Conservation (phyloP, 2,329 filamentous ascomycete species). For the Sporothrix brunneoviolacea region DNA sequence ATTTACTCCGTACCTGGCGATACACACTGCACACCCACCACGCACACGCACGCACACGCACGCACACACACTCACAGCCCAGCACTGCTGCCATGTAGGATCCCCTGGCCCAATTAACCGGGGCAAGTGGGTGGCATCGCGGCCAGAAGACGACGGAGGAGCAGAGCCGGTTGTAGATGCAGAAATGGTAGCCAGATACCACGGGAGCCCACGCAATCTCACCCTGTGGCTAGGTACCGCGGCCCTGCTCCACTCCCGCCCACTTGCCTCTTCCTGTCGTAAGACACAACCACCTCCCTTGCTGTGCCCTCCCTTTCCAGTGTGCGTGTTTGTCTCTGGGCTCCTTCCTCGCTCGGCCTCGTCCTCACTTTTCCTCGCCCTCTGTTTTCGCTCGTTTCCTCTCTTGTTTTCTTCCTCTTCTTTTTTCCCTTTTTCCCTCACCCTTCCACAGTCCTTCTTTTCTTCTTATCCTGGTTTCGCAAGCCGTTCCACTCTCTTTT, state of each 20-base stretch:
- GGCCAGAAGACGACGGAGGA: neutral
- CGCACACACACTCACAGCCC: too few species aligned
- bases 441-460: neutral
- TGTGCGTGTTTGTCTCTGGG: too few species aligned
- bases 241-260: neutral
- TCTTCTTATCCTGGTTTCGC: neutral
- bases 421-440: constrained; percentile 3
- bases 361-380: neutral
- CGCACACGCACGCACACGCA: too few species aligned
- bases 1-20: neutral
- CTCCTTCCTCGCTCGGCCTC: neutral
- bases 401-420: neutral
- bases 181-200: constrained; percentile 4
- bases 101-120: constrained; percentile 5
- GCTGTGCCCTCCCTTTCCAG: too few species aligned
- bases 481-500: constrained; percentile 15
- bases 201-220: neutral
- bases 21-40: neutral
- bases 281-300: neutral
- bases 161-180: neutral
- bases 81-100: neutral
- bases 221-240: neutral
- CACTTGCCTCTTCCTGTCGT: neutral
- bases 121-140: neutral
- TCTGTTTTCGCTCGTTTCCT: neutral